These are phyloP conservation scores for Magnolia sinica DNA, from an alignment of 164 flowering plant genomes.

Conservation along the genomic window DNA sequence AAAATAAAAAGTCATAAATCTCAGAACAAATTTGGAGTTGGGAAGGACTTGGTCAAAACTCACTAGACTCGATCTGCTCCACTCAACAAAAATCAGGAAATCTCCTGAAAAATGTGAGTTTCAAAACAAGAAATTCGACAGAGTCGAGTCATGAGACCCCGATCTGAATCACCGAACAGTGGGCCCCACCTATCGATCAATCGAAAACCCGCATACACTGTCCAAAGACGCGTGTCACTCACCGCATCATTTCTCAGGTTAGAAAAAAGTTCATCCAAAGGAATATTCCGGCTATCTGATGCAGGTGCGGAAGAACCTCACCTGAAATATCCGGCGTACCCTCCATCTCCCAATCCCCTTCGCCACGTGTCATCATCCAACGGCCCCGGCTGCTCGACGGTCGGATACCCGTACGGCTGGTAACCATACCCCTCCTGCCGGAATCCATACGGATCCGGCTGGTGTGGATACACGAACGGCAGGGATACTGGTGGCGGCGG, in stretches of 20 bases:
- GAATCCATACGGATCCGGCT: slow-evolving; percentile 3
- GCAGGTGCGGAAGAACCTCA: neutral
- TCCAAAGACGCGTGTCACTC: too few species aligned
- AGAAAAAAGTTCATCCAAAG: neutral
- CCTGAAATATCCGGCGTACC: neutral
- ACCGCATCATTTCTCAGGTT: neutral
- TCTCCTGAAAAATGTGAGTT: too few species aligned
- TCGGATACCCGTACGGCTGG: neutral
- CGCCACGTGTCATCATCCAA: slow-evolving; percentile 8
- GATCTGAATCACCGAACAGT: too few species aligned
- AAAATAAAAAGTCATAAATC: too few species aligned
- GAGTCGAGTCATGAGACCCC: too few species aligned
- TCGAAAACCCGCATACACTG: too few species aligned
- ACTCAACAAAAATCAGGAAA: too few species aligned
- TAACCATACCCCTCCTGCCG: neutral
- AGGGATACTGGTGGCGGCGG: neutral
- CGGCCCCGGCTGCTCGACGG: neutral
- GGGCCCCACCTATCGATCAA: too few species aligned
- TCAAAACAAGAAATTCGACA: too few species aligned
- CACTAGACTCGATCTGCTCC: too few species aligned
- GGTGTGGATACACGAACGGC: neutral
- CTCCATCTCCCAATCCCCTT: neutral
- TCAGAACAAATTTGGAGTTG: too few species aligned
- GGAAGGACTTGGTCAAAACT: too few species aligned
- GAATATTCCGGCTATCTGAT: neutral